Evolutionary conservation across 495 filamentous ascomycete genomes (phyloP), one percentile per base, ranked within the genome.

Genomic region (Penicillium roqueforti): DNA sequence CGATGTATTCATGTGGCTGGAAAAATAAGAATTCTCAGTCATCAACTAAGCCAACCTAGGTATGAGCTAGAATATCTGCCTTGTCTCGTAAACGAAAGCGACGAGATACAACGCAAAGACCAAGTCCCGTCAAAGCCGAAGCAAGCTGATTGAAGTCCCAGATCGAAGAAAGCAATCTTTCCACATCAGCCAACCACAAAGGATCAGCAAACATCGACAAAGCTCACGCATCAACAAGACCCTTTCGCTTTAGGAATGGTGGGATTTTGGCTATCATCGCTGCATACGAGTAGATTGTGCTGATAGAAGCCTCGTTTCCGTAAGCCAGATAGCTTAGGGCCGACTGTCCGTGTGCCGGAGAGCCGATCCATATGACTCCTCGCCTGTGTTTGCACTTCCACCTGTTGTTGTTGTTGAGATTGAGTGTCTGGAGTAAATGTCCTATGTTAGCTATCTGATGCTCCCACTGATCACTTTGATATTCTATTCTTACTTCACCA

Each of bases 181-280:
- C 4, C 31, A 34, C 1, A 34, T n/a, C 31, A 6, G 13, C 13
- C 14, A n/a, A 14, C 4, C n/a, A n/a, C n/a, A n/a, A n/a, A n/a
- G n/a, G 4, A 34, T n/a, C 31, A 6, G 13, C 13, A 34, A n/a
- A 14, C 4, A 2, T 6, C 31, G 23, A 44, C 41, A 14, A 44
- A 29, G 9, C 13, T 23, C 41, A n/a, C 13, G 41, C 23, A 3
- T 14, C 2, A 26, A n/a, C 10, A 14, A 29, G 41, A 3, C 16
- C 22, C 25, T 44, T 23, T 25, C 41, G 23, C 22, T 23, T 9
- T 3, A 16, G 22, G 41, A 47, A 54, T 23, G 58, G 60, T 18
- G 65, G 62, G 41, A 68, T 55, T 0, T 52, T 45, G 6, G 59
- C 67, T 3, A 68, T 54, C 14, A 69, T 62, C 0, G 65, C 62